These are phyloP conservation scores for Wickerhamiella azyma DNA, from an alignment of 805 yeast genomes.

Conservation along the genomic window DNA sequence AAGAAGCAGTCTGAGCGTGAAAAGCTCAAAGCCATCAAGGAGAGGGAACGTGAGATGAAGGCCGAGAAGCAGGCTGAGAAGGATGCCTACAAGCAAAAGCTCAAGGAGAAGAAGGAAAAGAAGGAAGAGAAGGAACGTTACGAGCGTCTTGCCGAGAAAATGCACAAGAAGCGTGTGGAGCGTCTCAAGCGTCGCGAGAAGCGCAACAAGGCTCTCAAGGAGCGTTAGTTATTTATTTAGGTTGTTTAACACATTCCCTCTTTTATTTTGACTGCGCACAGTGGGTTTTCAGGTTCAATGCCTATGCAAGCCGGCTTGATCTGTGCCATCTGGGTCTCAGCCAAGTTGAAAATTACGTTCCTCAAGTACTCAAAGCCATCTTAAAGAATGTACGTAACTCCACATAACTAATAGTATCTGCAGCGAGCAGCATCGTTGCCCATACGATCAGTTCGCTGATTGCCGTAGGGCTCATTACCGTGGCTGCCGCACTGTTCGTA, in stretches of 20 bases:
- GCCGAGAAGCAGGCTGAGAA: slow-evolving; percentile 59
- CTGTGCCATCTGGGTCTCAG: too few species aligned
- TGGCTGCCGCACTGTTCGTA: slow-evolving; percentile 63
- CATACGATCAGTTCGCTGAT: slow-evolving; percentile 59
- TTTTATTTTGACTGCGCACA: too few species aligned
- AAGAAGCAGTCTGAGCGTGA: slow-evolving; percentile 51
- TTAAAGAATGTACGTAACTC: too few species aligned
- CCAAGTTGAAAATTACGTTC: too few species aligned
- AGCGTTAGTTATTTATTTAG: slow-evolving; percentile 38
- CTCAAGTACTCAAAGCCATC: too few species aligned
- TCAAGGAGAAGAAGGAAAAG: slow-evolving; percentile 60
- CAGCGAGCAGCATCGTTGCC: slow-evolving; percentile 42
- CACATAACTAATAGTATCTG: too few species aligned
- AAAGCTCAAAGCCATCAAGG: slow-evolving; percentile 53
- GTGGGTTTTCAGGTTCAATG: too few species aligned
- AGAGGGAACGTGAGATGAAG: slow-evolving; percentile 55
- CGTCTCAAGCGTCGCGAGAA: slow-evolving; percentile 82
- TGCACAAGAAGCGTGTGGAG: slow-evolving; percentile 87
- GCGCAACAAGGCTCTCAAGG: slow-evolving; percentile 85
- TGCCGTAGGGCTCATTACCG: slow-evolving; percentile 44
- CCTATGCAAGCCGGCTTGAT: too few species aligned
- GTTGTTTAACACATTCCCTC: background rate
- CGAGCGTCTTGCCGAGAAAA: slow-evolving; percentile 65
- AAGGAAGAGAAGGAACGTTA: slow-evolving; percentile 84
- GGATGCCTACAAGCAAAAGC: slow-evolving; percentile 29